phyloP scores from a whole-genome alignment of 2,329 filamentous ascomycete genomes.

The Pseudopyricularia cyperi region DNA sequence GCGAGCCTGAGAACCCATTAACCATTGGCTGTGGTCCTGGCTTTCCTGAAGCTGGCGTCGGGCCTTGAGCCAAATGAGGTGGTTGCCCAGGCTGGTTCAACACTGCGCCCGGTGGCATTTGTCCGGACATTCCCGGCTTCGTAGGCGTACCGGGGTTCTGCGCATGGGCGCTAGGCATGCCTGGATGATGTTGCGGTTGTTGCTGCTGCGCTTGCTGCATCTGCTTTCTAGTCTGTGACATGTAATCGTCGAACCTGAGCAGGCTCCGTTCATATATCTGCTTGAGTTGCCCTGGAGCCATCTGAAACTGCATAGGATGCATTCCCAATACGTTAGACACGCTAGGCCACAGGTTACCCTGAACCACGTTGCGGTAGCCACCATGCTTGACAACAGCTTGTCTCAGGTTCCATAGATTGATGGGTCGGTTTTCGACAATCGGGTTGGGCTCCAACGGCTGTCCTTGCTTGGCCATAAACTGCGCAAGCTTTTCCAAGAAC shows the following conservation, averaged over 20 bases:
- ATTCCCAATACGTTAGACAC: conserved; percentile 55
- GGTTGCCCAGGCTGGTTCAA: conserved; percentile 24
- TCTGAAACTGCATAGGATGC: conserved; percentile 47
- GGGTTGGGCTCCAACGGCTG: conserved; percentile 66
- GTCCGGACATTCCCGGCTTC: conserved; percentile 27
- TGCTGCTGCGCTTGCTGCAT: conserved; percentile 34
- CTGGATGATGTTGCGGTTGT: conserved; percentile 20
- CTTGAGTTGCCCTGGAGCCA: conserved; percentile 56
- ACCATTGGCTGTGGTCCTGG: conserved; percentile 29
- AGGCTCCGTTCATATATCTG: conserved; percentile 66
- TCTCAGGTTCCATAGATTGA: conserved; percentile 70
- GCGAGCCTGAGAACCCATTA: conserved; percentile 36
- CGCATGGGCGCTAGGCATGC: conserved; percentile 19
- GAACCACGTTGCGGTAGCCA: conserved; percentile 62
- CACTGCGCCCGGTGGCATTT: conserved; percentile 24
- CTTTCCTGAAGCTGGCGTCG: conserved; percentile 29
- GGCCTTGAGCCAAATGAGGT: conserved; percentile 22
- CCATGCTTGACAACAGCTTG: conserved; percentile 62
- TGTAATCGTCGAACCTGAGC: conserved; percentile 61
- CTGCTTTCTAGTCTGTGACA: conserved; percentile 41
- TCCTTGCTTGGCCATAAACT: conserved; percentile 65
- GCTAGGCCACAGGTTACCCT: conserved; percentile 58
- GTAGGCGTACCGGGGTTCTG: conserved; percentile 23
- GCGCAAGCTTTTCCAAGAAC: conserved; percentile 62
- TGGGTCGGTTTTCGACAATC: conserved; percentile 55